Percentiles rank a stretch among this genome's conserved stretches.
Evolutionary conservation across 176 grass and related monocot genomes (phyloP).

Genomic region (Eragrostis curvula): DNA sequence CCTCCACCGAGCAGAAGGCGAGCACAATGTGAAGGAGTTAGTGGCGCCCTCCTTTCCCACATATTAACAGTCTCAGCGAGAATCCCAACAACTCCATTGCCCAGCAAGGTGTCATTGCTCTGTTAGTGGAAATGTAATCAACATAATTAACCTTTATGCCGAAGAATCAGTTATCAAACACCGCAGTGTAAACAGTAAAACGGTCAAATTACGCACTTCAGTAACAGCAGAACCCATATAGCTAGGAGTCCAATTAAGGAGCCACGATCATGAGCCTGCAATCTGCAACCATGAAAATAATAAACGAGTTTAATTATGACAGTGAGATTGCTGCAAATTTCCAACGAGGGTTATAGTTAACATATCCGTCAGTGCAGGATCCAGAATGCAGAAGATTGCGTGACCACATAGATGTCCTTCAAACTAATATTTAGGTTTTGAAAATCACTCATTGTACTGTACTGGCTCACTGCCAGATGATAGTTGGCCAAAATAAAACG

Average conservation of each 20-base stretch:
- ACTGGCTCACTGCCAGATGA: background rate
- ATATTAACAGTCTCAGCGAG: constrained; percentile 85
- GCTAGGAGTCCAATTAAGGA: background rate
- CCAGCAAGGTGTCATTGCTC: constrained; percentile 65
- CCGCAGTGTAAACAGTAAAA: background rate
- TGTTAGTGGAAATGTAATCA: constrained; percentile 34
- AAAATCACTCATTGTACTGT: background rate
- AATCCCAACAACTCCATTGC: constrained; percentile 86
- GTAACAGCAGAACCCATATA: constrained; percentile 41
- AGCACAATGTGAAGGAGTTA: constrained; percentile 84
- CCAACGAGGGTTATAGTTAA: background rate
- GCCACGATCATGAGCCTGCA: background rate
- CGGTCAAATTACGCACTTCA: constrained; percentile 28
- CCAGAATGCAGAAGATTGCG: background rate
- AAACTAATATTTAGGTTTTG: background rate
- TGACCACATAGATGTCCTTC: background rate
- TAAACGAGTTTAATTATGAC: background rate
- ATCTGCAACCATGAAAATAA: constrained; percentile 16
- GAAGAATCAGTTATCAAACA: constrained; percentile 7
- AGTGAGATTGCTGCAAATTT: constrained; percentile 3
- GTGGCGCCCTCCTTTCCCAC: constrained; percentile 87
- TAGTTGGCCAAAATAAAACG: background rate
- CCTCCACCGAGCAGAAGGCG: constrained; percentile 76
- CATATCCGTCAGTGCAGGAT: background rate
- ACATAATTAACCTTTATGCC: background rate